Evolutionary conservation across 2,329 filamentous ascomycete species (phyloP), one percentile per base, ranked within the genome.

Genomic region (Coleophoma eucalyptorum): DNA sequence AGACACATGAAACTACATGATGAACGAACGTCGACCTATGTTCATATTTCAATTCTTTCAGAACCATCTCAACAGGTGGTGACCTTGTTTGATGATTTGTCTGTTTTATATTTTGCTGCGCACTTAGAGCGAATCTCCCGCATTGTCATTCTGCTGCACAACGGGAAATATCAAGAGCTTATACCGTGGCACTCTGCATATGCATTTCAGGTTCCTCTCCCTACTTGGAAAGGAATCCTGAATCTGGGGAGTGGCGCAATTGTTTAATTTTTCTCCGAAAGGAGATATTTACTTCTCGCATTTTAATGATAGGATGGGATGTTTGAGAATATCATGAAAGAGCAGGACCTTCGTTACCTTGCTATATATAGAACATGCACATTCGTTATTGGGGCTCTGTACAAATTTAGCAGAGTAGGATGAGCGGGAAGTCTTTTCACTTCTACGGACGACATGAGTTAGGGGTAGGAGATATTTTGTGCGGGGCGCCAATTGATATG

Each of bases 271-370:
- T 54, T 26, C 10, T 8, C 10, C 26, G 5, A 26, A 7, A 7
- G 32, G 43, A 54, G 48, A 55, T 47, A 20, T 48, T 33, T 32
- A 21, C 32, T 48, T 43, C 42, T 49, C 48, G 49, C 41, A 55
- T 53, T 52, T 55, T 60, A 57, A 61, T 58, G 58, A 62, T 51
- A 58, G 58, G 59, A 58, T 53, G 52, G 55, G 48, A 51, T 46
- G 43, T 48, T 38, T 15, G 6, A 10, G 5, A 38, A 15, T 5
- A 38, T n/a, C 15, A 38, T 38, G 35, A 38, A 38, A n/a, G 13
- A n/a, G 35, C 41, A 49, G 48, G 45, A 50, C 35, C 10, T 49
- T 15, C 21, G 18, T 20, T 42, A 18, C 45, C 37, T 33, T 19
- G 31, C 26, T 49, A 49, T 26, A 49, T 35, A 49, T 35, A 38